Base-by-base conservation (phyloP, 495 filamentous ascomycete species). In the Penicillium parvum region DNA sequence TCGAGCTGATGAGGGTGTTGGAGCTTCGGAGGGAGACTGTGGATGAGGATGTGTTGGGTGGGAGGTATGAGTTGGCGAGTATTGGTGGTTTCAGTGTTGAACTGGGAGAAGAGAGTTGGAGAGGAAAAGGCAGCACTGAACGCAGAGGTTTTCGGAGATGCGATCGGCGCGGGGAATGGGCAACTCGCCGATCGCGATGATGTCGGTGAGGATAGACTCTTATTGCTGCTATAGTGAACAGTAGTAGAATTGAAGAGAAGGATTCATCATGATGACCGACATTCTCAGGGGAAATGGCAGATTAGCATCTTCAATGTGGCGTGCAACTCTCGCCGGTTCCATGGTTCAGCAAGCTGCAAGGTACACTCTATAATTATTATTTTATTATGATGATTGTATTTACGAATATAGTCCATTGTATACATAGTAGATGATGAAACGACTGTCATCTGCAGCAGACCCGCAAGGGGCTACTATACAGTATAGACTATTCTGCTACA, bases 151-250 rank as follows among this genome's bases (percentile, higher is more conserved):
- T 35, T 27, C 15, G 46, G 45, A 45, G 40, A 20, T 26, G 36
- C 17, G 53, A 60, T 60, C 57, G 57, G 57, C 57, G 15, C 54
- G 57, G 54, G 57, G 51, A 48, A 41, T 53, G n/a, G n/a, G 23
- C 19, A 20, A 30, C 33, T n/a, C n/a, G 52, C 44, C 44, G 53
- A 57, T 57, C 53, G 33, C 46, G 39, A 38, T 21, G 28, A 37
- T 33, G 47, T 41, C 32, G 19, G 39, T 16, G 49, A 37, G 42
- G 43, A 35, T 33, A n/a, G n/a, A n/a, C n/a, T n/a, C n/a, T n/a
- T n/a, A n/a, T n/a, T n/a, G n/a, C n/a, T n/a, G n/a, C 5, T 14
- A 16, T 10, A n/a, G 22, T 15, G 15, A 7, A 9, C 4, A 19
- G 37, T 10, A 28, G 37, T 40, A 23, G 37, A 15, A 17, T 8